Evolutionary conservation across 805 yeast genomes (phyloP).

Genomic region (Saturnispora silvae): DNA sequence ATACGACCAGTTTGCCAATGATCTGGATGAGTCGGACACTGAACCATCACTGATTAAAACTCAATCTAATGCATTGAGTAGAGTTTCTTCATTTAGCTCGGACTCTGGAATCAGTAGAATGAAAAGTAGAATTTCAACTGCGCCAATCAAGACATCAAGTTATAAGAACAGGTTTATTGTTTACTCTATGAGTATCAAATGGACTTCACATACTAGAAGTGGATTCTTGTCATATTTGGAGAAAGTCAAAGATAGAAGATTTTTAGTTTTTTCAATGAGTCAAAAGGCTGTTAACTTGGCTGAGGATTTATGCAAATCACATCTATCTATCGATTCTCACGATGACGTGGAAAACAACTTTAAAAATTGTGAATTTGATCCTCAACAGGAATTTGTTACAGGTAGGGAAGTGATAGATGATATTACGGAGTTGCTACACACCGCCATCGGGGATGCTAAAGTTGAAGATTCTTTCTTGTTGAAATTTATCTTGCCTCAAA

Average conservation of each 20-base stretch:
- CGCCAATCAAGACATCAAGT: conserved; percentile 25
- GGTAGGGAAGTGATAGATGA: conserved; percentile 26
- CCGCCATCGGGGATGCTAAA: conserved; percentile 13
- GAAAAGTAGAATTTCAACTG: conserved; percentile 14
- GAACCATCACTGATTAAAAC: conserved; percentile 12
- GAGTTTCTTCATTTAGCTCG: conserved; percentile 8
- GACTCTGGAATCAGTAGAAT: conserved; percentile 13
- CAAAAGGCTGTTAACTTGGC: conserved; percentile 25
- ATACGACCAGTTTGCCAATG: conserved; percentile 18
- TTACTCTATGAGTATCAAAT: conserved; percentile 62
- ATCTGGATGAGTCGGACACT: conserved; percentile 16
- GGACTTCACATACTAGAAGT: conserved; percentile 65
- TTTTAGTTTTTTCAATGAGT: conserved; percentile 22
- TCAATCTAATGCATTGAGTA: conserved; percentile 11
- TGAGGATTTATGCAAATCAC: conserved; percentile 17
- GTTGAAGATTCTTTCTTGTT: conserved; percentile 35
- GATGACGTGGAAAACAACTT: conserved; percentile 3
- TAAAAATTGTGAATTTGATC: conserved; percentile 8
- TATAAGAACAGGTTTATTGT: conserved; percentile 58
- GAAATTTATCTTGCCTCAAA: conserved; percentile 73
- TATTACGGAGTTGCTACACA: conserved; percentile 44
- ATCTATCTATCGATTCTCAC: conserved; percentile 1
- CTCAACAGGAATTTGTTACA: conserved; percentile 14
- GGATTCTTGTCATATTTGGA: conserved; percentile 46
- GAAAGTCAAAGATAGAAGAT: conserved; percentile 19